Percentiles rank a stretch among this genome's conserved stretches.
These are phyloP conservation scores for Lathyrus aphaca DNA, from an alignment of 306 rosid species.

Conservation along the genomic window DNA sequence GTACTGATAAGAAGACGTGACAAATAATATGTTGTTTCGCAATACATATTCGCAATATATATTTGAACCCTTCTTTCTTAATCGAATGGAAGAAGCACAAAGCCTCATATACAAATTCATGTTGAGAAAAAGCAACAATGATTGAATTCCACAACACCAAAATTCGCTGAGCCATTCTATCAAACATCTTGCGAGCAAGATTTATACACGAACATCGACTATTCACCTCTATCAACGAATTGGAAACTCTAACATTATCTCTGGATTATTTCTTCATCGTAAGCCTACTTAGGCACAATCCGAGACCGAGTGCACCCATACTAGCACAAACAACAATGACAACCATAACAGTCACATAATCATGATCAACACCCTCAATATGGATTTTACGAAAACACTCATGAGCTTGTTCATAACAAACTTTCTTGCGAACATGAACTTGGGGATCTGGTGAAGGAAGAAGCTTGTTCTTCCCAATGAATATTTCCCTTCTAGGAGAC, in stretches of 20 bases:
- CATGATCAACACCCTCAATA: constrained; percentile 61
- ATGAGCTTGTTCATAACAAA: constrained; percentile 62
- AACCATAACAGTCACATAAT: constrained; percentile 78
- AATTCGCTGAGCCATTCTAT: constrained; percentile 53
- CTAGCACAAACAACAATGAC: constrained; percentile 81
- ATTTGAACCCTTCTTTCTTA: constrained; percentile 73
- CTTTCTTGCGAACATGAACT: constrained; percentile 36
- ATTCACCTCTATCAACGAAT: too few relatives aligned
- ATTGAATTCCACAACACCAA: constrained; percentile 90
- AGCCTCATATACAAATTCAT: constrained; percentile 77
- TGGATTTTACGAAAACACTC: constrained; percentile 77
- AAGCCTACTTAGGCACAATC: constrained; percentile 69
- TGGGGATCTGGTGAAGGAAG: too few relatives aligned
- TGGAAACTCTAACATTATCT: too few relatives aligned
- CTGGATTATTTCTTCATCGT: too few relatives aligned
- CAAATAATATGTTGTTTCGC: too few relatives aligned
- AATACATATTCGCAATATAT: too few relatives aligned
- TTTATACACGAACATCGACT: too few relatives aligned
- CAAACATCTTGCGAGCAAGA: constrained; percentile 69
- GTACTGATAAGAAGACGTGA: too few relatives aligned
- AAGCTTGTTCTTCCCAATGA: too few relatives aligned
- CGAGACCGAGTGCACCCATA: constrained; percentile 72
- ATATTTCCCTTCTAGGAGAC: too few relatives aligned
- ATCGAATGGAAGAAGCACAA: constrained; percentile 57
- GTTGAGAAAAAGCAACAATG: constrained; percentile 74